Evolutionary conservation across 176 grass and related monocot species (phyloP).

Genomic region (Zoysia japonica): DNA sequence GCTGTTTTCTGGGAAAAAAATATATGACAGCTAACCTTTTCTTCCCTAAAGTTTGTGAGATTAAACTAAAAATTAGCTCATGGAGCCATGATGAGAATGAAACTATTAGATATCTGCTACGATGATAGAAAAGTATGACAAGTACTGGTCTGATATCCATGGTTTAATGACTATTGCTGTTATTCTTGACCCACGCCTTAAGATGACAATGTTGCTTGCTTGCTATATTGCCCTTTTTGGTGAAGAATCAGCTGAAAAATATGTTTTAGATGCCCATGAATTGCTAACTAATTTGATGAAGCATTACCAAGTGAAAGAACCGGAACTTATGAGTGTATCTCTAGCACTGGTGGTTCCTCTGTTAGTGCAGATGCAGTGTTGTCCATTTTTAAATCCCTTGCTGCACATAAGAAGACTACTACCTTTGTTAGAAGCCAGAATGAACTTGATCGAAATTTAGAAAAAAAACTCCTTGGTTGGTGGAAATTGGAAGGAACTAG

Average conservation of each 20-base stretch:
- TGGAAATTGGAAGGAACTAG: neutral
- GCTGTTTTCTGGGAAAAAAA: neutral
- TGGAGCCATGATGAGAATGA: neutral
- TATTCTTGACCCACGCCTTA: neutral
- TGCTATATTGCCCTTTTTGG: constrained; percentile 6
- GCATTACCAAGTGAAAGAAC: neutral
- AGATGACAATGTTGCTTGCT: constrained; percentile 2
- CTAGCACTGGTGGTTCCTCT: neutral
- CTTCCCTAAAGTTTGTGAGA: neutral
- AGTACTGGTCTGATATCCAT: neutral
- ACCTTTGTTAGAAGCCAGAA: neutral
- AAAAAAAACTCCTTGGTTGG: neutral
- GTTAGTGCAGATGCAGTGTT: neutral
- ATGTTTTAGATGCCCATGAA: neutral
- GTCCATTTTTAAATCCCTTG: neutral
- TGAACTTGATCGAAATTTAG: neutral
- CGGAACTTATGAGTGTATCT: neutral
- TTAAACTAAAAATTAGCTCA: neutral
- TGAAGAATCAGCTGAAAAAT: neutral
- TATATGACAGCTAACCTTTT: too few relatives aligned
- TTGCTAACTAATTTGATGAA: neutral
- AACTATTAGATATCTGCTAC: neutral
- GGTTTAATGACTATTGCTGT: neutral
- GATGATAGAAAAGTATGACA: neutral
- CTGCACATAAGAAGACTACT: neutral